Conservation (phyloP, 768 basidiomycete genomes). For the Rhodotorula graminis region DNA sequence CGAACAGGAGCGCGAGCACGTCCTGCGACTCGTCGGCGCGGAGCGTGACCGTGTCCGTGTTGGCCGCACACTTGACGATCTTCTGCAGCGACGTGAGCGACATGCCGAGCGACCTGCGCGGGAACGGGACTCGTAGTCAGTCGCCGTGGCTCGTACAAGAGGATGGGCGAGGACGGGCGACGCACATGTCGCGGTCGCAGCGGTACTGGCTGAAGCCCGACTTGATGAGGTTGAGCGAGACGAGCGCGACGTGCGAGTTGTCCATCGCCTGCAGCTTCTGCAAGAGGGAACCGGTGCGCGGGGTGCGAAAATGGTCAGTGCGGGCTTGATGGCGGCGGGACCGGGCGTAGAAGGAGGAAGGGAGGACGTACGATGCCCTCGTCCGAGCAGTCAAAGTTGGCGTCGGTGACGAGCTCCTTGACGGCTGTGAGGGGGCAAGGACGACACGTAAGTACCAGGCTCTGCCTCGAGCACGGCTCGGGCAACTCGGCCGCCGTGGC, state of each 20-base stretch:
- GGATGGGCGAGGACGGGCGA: not conserved
- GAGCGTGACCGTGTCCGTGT: slow-evolving; percentile 84
- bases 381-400: slow-evolving; percentile 95
- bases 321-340: slow-evolving; percentile 42
- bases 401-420: slow-evolving; percentile 95
- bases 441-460: not conserved
- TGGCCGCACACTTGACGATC: slow-evolving; percentile 93
- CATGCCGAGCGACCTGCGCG: slow-evolving; percentile 62
- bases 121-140: no score
- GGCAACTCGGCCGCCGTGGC: not conserved
- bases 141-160: no score
- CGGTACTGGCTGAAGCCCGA: slow-evolving; percentile 80
- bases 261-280: slow-evolving; percentile 89
- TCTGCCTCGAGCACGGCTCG: not conserved
- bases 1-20: slow-evolving; percentile 78
- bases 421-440: slow-evolving; percentile 59
- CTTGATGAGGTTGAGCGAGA: slow-evolving; percentile 73
- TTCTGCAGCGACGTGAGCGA: slow-evolving; percentile 84
- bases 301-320: no score
- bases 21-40: slow-evolving; percentile 90
- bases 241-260: slow-evolving; percentile 98
- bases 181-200: slow-evolving; percentile 81
- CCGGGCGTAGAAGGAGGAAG: slow-evolving; percentile 46
- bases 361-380: slow-evolving; percentile 61
- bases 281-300: no score